phyloP scores from a whole-genome alignment of 1,284 basidiomycete species.

The Cutaneotrichosporon cutaneum region DNA sequence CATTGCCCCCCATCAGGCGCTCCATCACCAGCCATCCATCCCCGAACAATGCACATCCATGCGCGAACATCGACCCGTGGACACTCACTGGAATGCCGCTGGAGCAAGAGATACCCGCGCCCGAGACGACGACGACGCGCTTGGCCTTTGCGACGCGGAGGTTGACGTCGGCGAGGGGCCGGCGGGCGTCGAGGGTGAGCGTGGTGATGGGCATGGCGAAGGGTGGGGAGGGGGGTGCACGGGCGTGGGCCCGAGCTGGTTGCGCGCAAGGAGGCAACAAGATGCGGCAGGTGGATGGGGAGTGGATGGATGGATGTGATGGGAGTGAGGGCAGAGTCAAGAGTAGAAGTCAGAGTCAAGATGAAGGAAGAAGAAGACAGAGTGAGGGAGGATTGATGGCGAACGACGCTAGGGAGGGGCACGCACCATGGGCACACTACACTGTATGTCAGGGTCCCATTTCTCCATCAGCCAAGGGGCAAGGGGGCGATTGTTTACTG shows the following conservation, averaged over 20 bases:
- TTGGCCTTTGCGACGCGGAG: conserved; percentile 74
- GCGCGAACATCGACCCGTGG: background rate
- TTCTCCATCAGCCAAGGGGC: too few species aligned
- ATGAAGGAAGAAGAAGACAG: background rate
- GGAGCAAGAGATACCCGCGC: conserved; percentile 89
- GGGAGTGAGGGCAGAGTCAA: background rate
- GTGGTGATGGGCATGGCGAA: conserved; percentile 34
- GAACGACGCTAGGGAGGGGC: too few species aligned
- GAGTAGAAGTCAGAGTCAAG: background rate
- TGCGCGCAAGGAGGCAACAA: background rate
- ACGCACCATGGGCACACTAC: too few species aligned
- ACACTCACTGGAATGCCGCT: conserved; percentile 81
- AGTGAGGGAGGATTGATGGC: background rate
- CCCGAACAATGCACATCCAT: background rate
- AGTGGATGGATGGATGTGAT: background rate
- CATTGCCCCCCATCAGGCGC: background rate
- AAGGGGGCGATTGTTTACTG: conserved; percentile 6
- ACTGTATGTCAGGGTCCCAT: background rate
- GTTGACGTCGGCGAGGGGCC: conserved; percentile 65
- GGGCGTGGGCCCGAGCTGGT: background rate
- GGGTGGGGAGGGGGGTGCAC: background rate
- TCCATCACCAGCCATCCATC: too few species aligned
- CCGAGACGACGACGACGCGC: conserved; percentile 80
- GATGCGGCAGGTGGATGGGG: background rate
- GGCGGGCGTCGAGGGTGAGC: conserved; percentile 37